Evolutionary conservation across 1,284 basidiomycete species (phyloP).

Genomic region (Termitomyces sp.): DNA sequence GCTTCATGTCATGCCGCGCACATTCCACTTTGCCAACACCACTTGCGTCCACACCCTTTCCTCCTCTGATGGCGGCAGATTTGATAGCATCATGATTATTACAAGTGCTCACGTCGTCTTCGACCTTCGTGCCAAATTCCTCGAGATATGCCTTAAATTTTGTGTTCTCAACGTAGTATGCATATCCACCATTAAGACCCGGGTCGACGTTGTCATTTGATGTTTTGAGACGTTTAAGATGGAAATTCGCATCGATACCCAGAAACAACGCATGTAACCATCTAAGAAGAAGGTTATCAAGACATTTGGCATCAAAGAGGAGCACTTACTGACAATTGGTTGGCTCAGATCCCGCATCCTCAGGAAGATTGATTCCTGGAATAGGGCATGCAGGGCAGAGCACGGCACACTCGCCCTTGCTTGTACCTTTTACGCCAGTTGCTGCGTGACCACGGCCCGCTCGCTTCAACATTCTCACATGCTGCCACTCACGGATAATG

Average conservation of each 20-base stretch:
- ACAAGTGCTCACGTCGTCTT: conserved; percentile 8
- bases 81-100: conserved; percentile 6
- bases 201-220: conserved; percentile 11
- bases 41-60: conserved; percentile 1
- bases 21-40: background rate
- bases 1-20: conserved; percentile 9
- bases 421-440: conserved; percentile 9
- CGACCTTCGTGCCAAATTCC: conserved; percentile 1
- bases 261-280: conserved; percentile 15
- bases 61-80: background rate
- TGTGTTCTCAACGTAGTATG: conserved; percentile 12
- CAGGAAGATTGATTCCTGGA: conserved; percentile 19
- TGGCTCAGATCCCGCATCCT: background rate
- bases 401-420: conserved; percentile 13
- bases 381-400: conserved; percentile 22
- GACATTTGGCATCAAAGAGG: too few relatives aligned
- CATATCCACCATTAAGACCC: conserved; percentile 10
- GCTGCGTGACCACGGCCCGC: conserved; percentile 16
- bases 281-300: background rate
- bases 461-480: conserved; percentile 18
- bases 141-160: conserved; percentile 4
- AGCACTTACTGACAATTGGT: background rate
- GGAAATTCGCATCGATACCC: conserved; percentile 9
- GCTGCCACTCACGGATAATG: conserved; percentile 14
- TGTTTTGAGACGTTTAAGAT: conserved; percentile 8